Evolutionary conservation across 352 stramenopile species (phyloP).

Genomic region (Phytophthora fragariaefolia): DNA sequence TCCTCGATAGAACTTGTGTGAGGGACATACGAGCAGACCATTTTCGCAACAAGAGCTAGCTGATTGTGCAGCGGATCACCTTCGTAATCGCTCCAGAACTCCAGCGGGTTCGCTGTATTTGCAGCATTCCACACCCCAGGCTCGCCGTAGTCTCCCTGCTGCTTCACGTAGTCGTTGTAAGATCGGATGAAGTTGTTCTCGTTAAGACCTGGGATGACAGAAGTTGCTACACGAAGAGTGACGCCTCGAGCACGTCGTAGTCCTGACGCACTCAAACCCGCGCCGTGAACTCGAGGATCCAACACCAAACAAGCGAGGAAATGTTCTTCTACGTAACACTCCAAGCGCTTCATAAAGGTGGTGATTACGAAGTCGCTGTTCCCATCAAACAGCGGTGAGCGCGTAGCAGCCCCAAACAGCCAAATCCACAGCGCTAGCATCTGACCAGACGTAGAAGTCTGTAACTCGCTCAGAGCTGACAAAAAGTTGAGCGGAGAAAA

Average conservation of each 20-base stretch:
- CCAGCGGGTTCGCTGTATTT: conserved; percentile 41
- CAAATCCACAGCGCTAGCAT: conserved; percentile 44
- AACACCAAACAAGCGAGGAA: conserved; percentile 43
- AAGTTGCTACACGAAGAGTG: conserved; percentile 32
- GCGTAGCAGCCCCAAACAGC: conserved; percentile 35
- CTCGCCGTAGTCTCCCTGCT: conserved; percentile 45
- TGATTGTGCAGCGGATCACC: conserved; percentile 40
- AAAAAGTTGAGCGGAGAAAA: conserved; percentile 39
- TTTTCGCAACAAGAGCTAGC: conserved; percentile 39
- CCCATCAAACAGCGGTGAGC: conserved; percentile 38
- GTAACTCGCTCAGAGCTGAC: conserved; percentile 37
- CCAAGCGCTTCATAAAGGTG: conserved; percentile 36
- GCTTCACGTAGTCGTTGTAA: conserved; percentile 55
- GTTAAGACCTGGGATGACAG: conserved; percentile 33
- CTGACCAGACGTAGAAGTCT: conserved; percentile 39
- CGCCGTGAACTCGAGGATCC: conserved; percentile 45
- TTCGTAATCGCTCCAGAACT: conserved; percentile 52
- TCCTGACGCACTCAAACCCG: conserved; percentile 44
- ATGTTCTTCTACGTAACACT: conserved; percentile 47
- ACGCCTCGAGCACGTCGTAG: conserved; percentile 41
- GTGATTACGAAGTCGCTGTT: conserved; percentile 21
- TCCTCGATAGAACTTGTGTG: conserved; percentile 37
- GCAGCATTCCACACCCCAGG: conserved; percentile 41
- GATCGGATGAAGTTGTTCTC: conserved; percentile 49
- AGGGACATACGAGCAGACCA: conserved; percentile 41